These are phyloP conservation scores for Buddleja alternifolia DNA, from an alignment of 257 asterid species.

Conservation along the genomic window DNA sequence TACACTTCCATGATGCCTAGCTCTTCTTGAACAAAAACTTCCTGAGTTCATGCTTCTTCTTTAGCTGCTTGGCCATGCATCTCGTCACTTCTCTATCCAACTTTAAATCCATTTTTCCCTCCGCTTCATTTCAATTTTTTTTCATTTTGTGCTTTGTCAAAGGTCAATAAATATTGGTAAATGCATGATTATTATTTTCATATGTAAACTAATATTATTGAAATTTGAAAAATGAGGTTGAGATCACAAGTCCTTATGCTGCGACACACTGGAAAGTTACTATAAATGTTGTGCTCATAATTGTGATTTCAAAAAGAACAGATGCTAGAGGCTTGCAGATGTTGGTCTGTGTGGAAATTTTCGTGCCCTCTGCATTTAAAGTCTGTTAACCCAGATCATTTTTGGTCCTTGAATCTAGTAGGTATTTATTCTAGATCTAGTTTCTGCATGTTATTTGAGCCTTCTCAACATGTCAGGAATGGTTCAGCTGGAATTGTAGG, in stretches of 20 bases:
- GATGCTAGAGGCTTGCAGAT: not conserved
- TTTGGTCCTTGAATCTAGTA: constrained; percentile 14
- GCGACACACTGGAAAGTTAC: not conserved
- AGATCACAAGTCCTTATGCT: not conserved
- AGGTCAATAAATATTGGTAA: not conserved
- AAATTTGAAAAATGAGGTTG: not conserved
- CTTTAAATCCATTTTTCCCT: not conserved
- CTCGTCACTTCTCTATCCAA: not conserved
- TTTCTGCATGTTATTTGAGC: constrained; percentile 24
- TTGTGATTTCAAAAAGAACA: not conserved
- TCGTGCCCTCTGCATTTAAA: constrained; percentile 14
- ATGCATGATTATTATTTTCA: not conserved
- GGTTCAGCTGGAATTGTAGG: constrained; percentile 55
- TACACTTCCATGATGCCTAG: not conserved
- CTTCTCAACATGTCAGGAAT: constrained; percentile 42
- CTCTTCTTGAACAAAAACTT: not conserved
- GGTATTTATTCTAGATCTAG: constrained; percentile 22
- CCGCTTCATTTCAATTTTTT: too few species aligned
- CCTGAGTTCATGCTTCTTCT: not conserved
- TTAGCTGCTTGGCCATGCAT: not conserved
- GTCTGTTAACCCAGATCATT: constrained; percentile 28
- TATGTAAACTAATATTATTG: not conserved
- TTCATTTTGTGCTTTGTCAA: not conserved
- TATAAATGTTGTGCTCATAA: not conserved
- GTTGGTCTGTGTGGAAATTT: not conserved